Conservation (phyloP, 148 eudicot genomes). For the Cornus florida region DNA sequence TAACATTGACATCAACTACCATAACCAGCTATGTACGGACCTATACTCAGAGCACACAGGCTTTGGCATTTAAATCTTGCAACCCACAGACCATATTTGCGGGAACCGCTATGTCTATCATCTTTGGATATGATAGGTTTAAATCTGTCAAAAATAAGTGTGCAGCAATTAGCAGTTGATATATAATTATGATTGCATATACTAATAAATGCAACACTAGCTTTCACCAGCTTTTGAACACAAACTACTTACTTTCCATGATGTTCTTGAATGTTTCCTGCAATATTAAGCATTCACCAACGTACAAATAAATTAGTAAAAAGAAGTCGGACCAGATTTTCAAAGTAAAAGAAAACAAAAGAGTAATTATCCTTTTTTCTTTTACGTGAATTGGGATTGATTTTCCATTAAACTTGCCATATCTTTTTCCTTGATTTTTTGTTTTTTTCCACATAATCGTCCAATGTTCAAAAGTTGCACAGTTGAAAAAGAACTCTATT, state of each 20-base stretch:
- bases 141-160: conserved; percentile 51
- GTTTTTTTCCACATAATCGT: background rate
- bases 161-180: conserved; percentile 1
- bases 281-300: conserved; percentile 6
- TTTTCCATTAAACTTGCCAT: background rate
- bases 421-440: background rate
- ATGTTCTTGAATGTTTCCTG: conserved; percentile 87
- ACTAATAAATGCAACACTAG: background rate
- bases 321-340: background rate
- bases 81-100: conserved; percentile 92
- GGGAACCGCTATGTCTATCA: conserved; percentile 91
- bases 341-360: background rate
- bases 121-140: conserved; percentile 84
- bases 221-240: background rate
- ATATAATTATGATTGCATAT: background rate
- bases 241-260: conserved; percentile 72
- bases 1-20: background rate
- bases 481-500: too few species aligned
- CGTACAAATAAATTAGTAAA: background rate
- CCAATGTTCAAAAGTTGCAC: background rate
- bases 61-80: conserved; percentile 52
- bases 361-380: background rate
- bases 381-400: background rate
- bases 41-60: conserved; percentile 2
- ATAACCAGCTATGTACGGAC: background rate